A percentile compares a stretch with the other conserved stretches of the same genome.
Evolutionary conservation across 306 rosid genomes (phyloP).

Genomic region (Trifolium repens): DNA sequence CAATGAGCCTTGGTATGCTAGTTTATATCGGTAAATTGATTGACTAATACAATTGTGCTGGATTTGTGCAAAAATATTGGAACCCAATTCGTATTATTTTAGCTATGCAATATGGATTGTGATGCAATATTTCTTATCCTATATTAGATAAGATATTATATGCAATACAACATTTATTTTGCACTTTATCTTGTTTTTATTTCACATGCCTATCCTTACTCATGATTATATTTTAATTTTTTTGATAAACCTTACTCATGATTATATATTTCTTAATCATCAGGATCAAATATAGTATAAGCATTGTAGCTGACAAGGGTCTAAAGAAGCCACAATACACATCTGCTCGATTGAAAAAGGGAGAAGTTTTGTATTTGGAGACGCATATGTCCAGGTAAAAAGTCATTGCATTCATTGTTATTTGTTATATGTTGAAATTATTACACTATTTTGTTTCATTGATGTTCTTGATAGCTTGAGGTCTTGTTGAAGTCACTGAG

Average conservation of each 20-base stretch:
- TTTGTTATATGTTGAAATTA: not conserved
- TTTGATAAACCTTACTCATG: slow-evolving; percentile 30
- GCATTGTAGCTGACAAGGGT: slow-evolving; percentile 93
- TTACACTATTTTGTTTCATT: no score
- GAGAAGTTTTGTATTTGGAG: slow-evolving; percentile 94
- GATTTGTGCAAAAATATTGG: slow-evolving; percentile 11
- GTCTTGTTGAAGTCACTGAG: slow-evolving; percentile 31
- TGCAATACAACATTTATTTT: slow-evolving; percentile 15
- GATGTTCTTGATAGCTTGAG: slow-evolving; percentile 10
- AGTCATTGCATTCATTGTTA: not conserved
- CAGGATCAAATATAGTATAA: slow-evolving; percentile 92
- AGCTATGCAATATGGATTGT: slow-evolving; percentile 12
- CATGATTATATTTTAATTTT: slow-evolving; percentile 29
- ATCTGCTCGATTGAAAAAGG: slow-evolving; percentile 92
- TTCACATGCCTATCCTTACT: slow-evolving; percentile 30
- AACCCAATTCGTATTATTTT: slow-evolving; percentile 6
- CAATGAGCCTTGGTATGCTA: slow-evolving; percentile 92
- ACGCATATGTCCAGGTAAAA: slow-evolving; percentile 74
- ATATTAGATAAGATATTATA: slow-evolving; percentile 3
- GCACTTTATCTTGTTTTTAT: slow-evolving; percentile 16
- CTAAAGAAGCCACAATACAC: slow-evolving; percentile 83
- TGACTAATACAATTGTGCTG: slow-evolving; percentile 18
- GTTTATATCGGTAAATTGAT: slow-evolving; percentile 20
- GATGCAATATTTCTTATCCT: slow-evolving; percentile 22
- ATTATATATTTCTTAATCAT: slow-evolving; percentile 30